Evolutionary conservation across 129 eudicot species (phyloP).

Genomic region (Deinandra increscens): DNA sequence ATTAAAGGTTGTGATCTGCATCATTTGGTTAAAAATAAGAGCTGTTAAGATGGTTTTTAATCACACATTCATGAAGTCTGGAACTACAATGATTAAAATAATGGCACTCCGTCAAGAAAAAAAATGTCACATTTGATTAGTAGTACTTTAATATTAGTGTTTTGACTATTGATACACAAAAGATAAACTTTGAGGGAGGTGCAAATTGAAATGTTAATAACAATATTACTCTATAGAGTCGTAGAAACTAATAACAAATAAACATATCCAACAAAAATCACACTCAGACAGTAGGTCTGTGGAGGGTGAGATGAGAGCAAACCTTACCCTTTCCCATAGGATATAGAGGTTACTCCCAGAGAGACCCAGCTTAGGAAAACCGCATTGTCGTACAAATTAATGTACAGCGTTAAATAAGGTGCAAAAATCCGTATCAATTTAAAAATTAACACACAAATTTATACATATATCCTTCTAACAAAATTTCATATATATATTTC

Average conservation of each 20-base stretch:
- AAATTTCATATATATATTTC: too few species aligned
- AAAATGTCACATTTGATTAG: background rate
- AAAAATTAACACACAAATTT: background rate
- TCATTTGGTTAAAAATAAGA: background rate
- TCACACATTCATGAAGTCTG: constrained; percentile 2
- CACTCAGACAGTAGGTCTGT: too few species aligned
- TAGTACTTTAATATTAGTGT: background rate
- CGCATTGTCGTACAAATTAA: background rate
- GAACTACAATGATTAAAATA: background rate
- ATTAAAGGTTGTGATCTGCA: constrained; percentile 93
- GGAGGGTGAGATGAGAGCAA: too few species aligned
- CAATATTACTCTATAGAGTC: background rate
- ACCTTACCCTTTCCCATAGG: too few species aligned
- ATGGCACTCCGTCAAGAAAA: background rate
- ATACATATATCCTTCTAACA: too few species aligned
- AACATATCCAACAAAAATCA: too few species aligned
- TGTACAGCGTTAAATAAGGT: background rate
- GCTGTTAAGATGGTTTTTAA: background rate
- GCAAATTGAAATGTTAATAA: background rate
- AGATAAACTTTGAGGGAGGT: background rate
- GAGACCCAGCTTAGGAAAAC: too few species aligned
- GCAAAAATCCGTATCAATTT: background rate
- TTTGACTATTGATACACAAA: background rate
- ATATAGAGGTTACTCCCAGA: too few species aligned
- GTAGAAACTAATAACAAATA: too few species aligned